Base-by-base conservation (phyloP, 768 basidiomycete genomes). In the Jaapia argillacea region DNA sequence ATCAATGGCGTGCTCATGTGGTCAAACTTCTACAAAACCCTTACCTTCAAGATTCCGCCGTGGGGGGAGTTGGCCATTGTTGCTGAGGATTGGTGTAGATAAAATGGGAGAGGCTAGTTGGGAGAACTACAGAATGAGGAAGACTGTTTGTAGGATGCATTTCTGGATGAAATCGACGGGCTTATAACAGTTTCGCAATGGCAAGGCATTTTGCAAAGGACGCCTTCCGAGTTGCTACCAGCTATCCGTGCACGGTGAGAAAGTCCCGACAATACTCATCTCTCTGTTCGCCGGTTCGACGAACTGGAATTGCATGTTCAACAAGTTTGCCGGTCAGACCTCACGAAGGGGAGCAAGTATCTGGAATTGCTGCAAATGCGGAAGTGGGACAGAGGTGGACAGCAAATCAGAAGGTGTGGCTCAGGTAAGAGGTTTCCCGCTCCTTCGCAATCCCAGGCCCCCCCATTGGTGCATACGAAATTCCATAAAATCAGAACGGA, bases 11-110 rank as follows among this genome's bases (percentile, higher is more conserved):
- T 25, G 10, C 7, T 20, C 18, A 27, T 41, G 36, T 7, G n/a
- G n/a, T n/a, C n/a, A n/a, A 42, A 3, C 21, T n/a, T 23, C n/a
- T 41, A n/a, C 35, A 43, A n/a, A 23, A 37, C 25, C 57, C 62
- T 14, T 42, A 79, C 83, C 70, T 94, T 92, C 49, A 96, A 69
- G 43, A 77, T 63, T 54, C 88, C 88, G 48, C 92, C 92, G 64
- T 97, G 92, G 48, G 92, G 88, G 59, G 72, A 50, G 69, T 92
- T 91, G 48, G 81, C 76, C 83, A 86, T 86, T 35, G n/a, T n/a
- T n/a, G n/a, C n/a, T n/a, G n/a, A n/a, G n/a, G n/a, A n/a, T n/a
- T n/a, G n/a, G 28, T 16, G 28, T 10, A 33, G 10, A 33, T 16
- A 10, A 16, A 16, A 10, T 33, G n/a, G 28, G 10, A 16, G 16